Base-by-base conservation (phyloP, 1,284 basidiomycete genomes). In the Cryptococcus maquisensis region DNA sequence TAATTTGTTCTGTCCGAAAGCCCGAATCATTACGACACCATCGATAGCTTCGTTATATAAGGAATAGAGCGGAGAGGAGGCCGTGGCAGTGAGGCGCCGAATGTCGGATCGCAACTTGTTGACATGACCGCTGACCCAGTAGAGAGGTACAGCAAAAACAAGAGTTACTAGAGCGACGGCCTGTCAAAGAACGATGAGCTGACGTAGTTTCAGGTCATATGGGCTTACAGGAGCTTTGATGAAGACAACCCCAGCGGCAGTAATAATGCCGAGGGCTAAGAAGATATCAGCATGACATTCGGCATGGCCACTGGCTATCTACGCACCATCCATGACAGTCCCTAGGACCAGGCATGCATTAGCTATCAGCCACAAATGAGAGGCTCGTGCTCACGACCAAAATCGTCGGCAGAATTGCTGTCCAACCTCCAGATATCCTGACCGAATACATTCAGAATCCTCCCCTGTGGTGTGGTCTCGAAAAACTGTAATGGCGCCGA, bases 391-490 rank as follows among this genome's bases (percentile, higher is more conserved):
- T 57, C 46, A 58, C 86, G 80, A 57, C 87, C 86, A 3, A 87
- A 85, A 1, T 84, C 82, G 65, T 88, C 73, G 7, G 68, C 69
- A 16, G 67, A 56, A 40, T 51, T 38, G 26, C 62, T 85, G 68
- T 57, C 86, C 71, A 54, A 81, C 80, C 65, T 82, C 67, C 53
- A 84, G 80, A 62, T 83, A 76, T 59, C 86, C 80, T 84, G 57
- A 45, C 56, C 61, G 59, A 73, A 72, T 26, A 79, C 66, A 61
- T 77, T 78, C 62, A 81, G 71, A 50, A 82, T 68, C 59, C 74
- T 73, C 73, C 89, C 89, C 54, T 87, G 81, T 0, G 90, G 89
- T 0, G 88, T 91, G 0, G 85, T 87, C 62, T 93, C 90, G 67
- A 90, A 91, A 76, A 88, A 90, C 3, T 84, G 80, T 44, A 86